Base-by-base conservation (phyloP, 2,329 filamentous ascomycete genomes). In the Amesomyces nigricolor region DNA sequence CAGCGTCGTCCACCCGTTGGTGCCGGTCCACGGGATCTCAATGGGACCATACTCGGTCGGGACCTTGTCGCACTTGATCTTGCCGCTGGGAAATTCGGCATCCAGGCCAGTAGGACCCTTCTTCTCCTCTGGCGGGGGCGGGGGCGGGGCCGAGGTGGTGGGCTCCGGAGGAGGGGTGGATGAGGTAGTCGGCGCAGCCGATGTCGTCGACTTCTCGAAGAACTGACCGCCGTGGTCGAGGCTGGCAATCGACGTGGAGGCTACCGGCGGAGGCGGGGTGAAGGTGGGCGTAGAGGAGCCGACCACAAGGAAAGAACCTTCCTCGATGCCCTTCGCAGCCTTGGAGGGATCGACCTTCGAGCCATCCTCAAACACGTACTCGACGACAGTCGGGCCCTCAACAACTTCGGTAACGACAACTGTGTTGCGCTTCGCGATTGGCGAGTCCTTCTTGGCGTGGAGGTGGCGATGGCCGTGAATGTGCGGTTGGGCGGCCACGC, bases 11-110 rank as follows among this genome's bases (percentile, higher is more conserved):
- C 85, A 99, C 61, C 90, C 91, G 58, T 77, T 80, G 7, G 89
- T 74, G 16, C 79, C 77, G 26, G 91, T 78, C 77, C 87, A 92
- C 53, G 78, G 68, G 30, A 94, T 74, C 47, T 82, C 52, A 45
- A 95, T 67, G 1, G 91, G 87, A 63, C 94, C 94, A 66, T 95
- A 97, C 0, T 82, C 76, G 3, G 83, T 84, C 14, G 91, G 91
- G 75, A 96, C 95, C 1, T 77, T 67, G 59, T 71, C 72, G 75
- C 94, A 97, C 61, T 78, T 72, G 53, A 95, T 65, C 63, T 83
- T 71, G 57, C 89, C 89, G 70, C 86, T 86, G 11, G 87, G 88
- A 78, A 97, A 97, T 7, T 84, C 74, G 14, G 74, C 72, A 62
- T 83, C 75, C 53, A 92, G 62, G 49, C 88, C 88, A 22, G 66